A percentile compares a stretch with the other conserved stretches of the same genome.
These are phyloP conservation scores for Pachysandra terminalis DNA, from an alignment of 164 flowering plant species.

Conservation along the genomic window DNA sequence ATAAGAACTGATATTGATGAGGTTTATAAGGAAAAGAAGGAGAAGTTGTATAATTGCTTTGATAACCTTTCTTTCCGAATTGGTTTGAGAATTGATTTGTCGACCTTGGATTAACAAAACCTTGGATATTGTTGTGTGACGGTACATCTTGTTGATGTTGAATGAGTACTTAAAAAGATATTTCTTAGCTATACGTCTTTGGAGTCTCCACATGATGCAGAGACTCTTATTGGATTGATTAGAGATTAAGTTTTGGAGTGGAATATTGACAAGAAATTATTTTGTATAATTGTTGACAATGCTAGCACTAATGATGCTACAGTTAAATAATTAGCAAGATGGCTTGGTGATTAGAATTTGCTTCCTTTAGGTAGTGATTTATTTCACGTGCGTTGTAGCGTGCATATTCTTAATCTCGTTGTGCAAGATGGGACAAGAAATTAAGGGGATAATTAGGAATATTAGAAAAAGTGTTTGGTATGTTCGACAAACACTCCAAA, in stretches of 20 bases:
- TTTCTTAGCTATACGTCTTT: neutral
- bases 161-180: neutral
- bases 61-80: neutral
- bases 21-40: neutral
- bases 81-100: neutral
- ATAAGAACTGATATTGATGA: neutral
- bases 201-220: neutral
- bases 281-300: neutral
- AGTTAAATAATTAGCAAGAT: neutral
- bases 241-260: neutral
- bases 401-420: conserved; percentile 1
- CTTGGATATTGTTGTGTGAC: neutral
- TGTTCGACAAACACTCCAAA: neutral
- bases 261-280: neutral
- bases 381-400: neutral
- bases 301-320: conserved; percentile 1
- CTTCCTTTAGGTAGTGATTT: neutral
- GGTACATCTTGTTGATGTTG: neutral
- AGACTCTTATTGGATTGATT: neutral
- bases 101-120: neutral
- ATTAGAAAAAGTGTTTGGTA: neutral
- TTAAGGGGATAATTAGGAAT: neutral
- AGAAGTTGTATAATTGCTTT: neutral
- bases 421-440: conserved; percentile 4
- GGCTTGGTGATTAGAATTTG: neutral